Conservation (phyloP, 371 early-diverging fungal species). For the Syncephalastrum sp. region DNA sequence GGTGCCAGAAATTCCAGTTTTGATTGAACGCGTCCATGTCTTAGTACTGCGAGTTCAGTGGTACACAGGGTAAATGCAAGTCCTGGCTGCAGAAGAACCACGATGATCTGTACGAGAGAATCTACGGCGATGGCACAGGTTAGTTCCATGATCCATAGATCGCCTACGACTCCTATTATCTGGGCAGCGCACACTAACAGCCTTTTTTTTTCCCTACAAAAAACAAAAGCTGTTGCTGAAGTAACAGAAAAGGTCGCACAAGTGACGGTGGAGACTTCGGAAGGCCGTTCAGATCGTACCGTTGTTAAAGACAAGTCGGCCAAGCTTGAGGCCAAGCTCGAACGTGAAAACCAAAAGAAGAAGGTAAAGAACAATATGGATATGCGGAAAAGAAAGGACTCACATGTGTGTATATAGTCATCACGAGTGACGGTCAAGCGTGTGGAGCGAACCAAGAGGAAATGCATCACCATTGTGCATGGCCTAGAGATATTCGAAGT, state of each 20-base stretch:
- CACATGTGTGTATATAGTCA: constrained; percentile 21
- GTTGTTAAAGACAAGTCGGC: constrained; percentile 56
- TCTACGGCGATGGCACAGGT: constrained; percentile 54
- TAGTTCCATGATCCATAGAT: constrained; percentile 9
- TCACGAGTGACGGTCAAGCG: constrained; percentile 74
- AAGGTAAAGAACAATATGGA: constrained; percentile 62
- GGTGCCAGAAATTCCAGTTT: not conserved
- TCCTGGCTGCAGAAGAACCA: constrained; percentile 71
- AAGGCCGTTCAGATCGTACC: constrained; percentile 43
- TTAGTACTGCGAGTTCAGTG: constrained; percentile 91
- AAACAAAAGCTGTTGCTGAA: constrained; percentile 5
- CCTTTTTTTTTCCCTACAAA: not conserved
- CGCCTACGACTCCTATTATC: not conserved
- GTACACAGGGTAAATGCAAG: constrained; percentile 78
- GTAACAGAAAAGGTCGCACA: constrained; percentile 42
- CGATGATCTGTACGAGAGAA: constrained; percentile 49
- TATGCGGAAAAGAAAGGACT: constrained; percentile 44
- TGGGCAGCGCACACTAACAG: too few relatives aligned
- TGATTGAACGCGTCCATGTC: constrained; percentile 7
- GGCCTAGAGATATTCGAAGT: constrained; percentile 85
- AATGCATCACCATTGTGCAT: constrained; percentile 77
- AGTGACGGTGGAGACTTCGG: constrained; percentile 24
- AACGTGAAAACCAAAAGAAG: constrained; percentile 74
- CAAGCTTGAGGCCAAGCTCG: constrained; percentile 69
- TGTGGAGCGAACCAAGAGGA: constrained; percentile 88